Conservation (phyloP, 495 filamentous ascomycete species). For the Rostrohypoxylon terebratum region DNA sequence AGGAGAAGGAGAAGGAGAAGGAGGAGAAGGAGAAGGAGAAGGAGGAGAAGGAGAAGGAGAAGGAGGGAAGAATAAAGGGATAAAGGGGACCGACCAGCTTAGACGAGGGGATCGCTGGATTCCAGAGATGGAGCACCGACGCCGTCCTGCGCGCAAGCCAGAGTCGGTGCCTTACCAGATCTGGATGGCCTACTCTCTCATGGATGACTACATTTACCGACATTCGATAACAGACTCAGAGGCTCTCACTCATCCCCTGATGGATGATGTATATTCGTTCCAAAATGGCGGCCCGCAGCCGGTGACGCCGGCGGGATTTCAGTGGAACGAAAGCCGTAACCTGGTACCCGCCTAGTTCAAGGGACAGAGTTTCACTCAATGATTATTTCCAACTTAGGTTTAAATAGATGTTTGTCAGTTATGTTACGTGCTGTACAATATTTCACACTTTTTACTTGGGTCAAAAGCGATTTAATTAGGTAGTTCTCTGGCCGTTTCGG, state of each 20-base stretch:
- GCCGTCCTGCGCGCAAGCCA: constrained; percentile 22
- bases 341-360: constrained; percentile 18
- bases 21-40: background rate
- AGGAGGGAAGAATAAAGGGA: background rate
- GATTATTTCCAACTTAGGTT: no score
- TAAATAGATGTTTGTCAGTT: no score
- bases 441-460: no score
- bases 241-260: constrained; percentile 21
- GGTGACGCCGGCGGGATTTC: constrained; percentile 28
- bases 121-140: constrained; percentile 34
- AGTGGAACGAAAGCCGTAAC: constrained; percentile 21
- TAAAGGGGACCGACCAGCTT: background rate
- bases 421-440: no score
- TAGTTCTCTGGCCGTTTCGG: no score
- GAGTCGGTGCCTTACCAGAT: constrained; percentile 18
- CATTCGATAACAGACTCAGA: constrained; percentile 25
- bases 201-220: constrained; percentile 41
- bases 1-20: background rate
- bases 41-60: no score
- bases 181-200: constrained; percentile 39
- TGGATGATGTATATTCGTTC: constrained; percentile 37
- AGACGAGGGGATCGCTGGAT: constrained; percentile 38
- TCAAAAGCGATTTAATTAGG: no score
- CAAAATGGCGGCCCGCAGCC: constrained; percentile 25
- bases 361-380: background rate